Base-by-base conservation (phyloP, 192 early-diverging fungal genomes). In the Helicostylum pulchrum region DNA sequence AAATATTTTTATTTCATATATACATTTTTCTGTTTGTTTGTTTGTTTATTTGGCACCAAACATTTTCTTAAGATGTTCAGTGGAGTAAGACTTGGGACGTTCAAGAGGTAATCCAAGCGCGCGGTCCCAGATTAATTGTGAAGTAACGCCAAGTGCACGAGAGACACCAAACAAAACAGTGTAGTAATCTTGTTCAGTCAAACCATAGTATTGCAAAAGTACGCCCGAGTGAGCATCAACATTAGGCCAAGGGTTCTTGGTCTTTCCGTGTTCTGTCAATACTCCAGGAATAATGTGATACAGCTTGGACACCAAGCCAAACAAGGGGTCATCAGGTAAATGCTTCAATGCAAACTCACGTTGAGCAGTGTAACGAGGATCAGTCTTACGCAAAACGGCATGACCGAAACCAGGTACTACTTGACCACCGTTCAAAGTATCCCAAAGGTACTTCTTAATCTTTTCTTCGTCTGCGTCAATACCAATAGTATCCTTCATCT, bases 211-310 rank as follows among this genome's bases (percentile, higher is more conserved):
- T 71, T 92, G 89, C 63, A 99, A 84, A 19, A 99, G 88, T 69
- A 96, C 94, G 77, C 97, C 97, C 60, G 90, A 92, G 91, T 99
- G 97, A 48, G 95, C 95, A 76, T 99, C 97, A 47, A 99, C 95
- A 80, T 99, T 99, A 78, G 97, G 97, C 92, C 92, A 99, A 61
- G 97, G 97, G 90, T 99, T 99, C 91, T 96, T 97, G 87, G 94
- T 97, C 90, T 97, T 99, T 67, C 97, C 97, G 80, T 99, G 97
- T 84, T 99, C 93, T 59, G 89, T 93, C 48, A 99, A 83, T 47
- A 97, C 92, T 54, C 88, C 91, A 9, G 97, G 97, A 17, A 90
- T 93, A 56, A 99, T 92, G 84, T 94, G 95, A 90, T 97, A 99
- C 65, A 99, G 73, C 67, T 95, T 86, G 79, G 89, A 90, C 73